Evolutionary conservation across 805 yeast genomes (phyloP), one percentile per base, ranked within the genome.

Genomic region (Ogataea paradorogensis): DNA sequence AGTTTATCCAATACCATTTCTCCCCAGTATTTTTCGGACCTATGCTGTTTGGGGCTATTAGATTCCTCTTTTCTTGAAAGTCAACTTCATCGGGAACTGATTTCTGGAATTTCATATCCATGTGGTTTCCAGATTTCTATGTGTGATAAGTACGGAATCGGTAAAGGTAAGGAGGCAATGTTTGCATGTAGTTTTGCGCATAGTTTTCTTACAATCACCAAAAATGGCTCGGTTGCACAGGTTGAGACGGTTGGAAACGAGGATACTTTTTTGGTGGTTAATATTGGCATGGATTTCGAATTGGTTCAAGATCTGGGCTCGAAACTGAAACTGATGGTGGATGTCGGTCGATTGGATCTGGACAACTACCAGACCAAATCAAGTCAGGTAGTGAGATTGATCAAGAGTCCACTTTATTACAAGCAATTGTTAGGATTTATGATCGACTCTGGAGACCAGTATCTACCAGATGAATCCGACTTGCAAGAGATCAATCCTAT

Each of bases 21-120:
- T 2, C 78, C 78, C 1, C 78, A 74, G 42, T 74, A 69, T 54
- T 63, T 70, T 33, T 59, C 73, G 1, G 81, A 75, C 50, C 55
- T 72, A 41, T 70, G 64, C 51, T 61, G 73, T 44, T 47, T 73
- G 18, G 74, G 74, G 0, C 48, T 71, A 22, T 63, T 74, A 6
- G 66, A 69, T 23, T 62, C 74, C 2, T 59, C 70, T 3, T 60
- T 70, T 29, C 47, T 67, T 22, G 79, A 74, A 53, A 70, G 74
- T 21, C 78, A 73, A 50, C 52, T 70, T 40, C 77, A 73, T 58
- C 55, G 78, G 43, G 79, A 73, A 47, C 52, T 74, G 42, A 68
- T 67, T n/a, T 70, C 76, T 7, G 79, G 79, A 1, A 54, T 65
- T 15, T 69, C 78, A 0, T 73, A 65, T 54, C 70, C 78, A 1